Evolutionary conservation across 2,329 filamentous ascomycete genomes (phyloP).

Genomic region (Sordariomycetes sp.): DNA sequence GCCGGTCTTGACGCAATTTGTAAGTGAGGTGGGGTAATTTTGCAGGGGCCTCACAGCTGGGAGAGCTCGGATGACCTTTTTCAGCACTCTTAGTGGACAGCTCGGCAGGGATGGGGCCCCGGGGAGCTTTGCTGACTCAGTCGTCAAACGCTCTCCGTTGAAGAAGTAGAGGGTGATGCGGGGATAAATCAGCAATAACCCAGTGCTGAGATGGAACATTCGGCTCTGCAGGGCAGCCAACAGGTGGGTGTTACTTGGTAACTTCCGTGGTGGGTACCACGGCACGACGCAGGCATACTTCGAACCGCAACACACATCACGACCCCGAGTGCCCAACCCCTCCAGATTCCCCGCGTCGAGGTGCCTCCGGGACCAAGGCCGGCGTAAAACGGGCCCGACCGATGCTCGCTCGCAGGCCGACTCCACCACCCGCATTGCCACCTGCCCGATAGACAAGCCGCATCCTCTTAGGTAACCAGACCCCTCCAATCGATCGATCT

Average conservation of each 20-base stretch:
- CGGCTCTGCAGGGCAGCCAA: too few species aligned
- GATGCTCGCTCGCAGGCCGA: not conserved
- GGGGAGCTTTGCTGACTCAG: not conserved
- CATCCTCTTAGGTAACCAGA: not conserved
- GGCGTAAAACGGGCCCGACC: too few species aligned
- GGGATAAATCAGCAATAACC: not conserved
- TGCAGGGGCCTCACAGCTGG: not conserved
- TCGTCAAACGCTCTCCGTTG: not conserved
- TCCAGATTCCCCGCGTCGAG: too few species aligned
- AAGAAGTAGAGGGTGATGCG: not conserved
- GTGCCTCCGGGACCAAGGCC: too few species aligned
- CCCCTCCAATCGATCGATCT: not conserved
- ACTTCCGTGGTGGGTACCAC: too few species aligned
- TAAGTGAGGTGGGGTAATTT: not conserved
- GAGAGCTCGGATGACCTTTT: not conserved
- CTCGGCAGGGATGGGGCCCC: not conserved
- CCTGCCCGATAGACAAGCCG: not conserved
- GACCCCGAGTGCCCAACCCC: too few species aligned
- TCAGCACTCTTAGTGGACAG: not conserved
- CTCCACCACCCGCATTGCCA: not conserved
- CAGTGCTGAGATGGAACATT: too few species aligned
- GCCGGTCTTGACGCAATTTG: conserved; percentile 3
- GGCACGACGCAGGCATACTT: too few species aligned
- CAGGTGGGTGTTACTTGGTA: too few species aligned
- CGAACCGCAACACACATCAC: too few species aligned